A percentile compares a stretch with the other conserved stretches of the same genome.
Evolutionary conservation across 2,329 filamentous ascomycete genomes (phyloP).

Genomic region (Calycina herbarum): DNA sequence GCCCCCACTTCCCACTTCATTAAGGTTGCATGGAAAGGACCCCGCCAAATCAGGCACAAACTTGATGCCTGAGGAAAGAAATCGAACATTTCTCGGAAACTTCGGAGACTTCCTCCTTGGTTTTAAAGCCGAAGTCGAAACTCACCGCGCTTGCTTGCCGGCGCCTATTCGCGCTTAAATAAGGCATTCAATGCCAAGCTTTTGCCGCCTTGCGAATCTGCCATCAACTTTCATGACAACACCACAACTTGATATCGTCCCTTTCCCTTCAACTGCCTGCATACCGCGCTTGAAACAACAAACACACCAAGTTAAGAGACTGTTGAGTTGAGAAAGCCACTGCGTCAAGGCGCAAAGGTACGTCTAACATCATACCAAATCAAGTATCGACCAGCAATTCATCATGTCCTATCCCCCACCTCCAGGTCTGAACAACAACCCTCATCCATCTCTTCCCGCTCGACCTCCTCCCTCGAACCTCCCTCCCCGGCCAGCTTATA

Average conservation of each 20-base stretch:
- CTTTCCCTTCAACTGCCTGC: not conserved
- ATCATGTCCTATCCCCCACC: constrained; percentile 85
- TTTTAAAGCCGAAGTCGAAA: not conserved
- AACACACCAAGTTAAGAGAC: not conserved
- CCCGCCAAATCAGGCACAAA: constrained; percentile 17
- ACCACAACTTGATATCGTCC: not conserved
- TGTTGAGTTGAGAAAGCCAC: constrained; percentile 13
- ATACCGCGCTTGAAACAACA: not conserved
- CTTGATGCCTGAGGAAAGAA: not conserved
- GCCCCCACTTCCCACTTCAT: constrained; percentile 3
- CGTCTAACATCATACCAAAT: constrained; percentile 37
- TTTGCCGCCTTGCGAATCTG: not conserved
- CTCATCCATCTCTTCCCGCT: constrained; percentile 70
- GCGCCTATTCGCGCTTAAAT: not conserved
- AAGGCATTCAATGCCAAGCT: not conserved
- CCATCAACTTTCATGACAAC: not conserved
- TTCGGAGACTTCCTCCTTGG: not conserved
- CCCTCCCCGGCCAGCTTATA: constrained; percentile 30
- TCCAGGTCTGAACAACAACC: constrained; percentile 65
- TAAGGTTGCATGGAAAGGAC: not conserved
- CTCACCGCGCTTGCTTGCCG: not conserved
- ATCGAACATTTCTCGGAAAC: not conserved
- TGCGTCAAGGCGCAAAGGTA: constrained; percentile 39
- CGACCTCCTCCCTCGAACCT: constrained; percentile 64
- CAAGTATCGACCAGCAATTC: constrained; percentile 45